phyloP scores from a whole-genome alignment of 352 stramenopile genomes.

The Pythium sukuiense region DNA sequence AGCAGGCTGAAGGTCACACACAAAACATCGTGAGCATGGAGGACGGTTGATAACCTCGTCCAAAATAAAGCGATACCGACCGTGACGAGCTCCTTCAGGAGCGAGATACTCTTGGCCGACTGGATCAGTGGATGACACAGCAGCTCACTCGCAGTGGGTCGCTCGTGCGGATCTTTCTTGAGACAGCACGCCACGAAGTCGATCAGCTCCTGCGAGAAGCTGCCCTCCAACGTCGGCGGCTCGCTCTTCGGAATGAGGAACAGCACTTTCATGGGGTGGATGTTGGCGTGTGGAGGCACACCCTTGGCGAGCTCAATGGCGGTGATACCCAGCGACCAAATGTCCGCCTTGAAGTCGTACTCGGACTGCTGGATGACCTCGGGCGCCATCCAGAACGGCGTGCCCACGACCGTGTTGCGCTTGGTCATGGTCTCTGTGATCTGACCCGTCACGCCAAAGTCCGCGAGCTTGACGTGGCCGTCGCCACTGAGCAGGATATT shows the following conservation, averaged over 20 bases:
- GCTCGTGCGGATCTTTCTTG: constrained; percentile 82
- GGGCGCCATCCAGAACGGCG: constrained; percentile 92
- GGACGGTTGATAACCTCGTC: no score
- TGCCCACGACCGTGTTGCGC: constrained; percentile 87
- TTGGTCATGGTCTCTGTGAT: constrained; percentile 89
- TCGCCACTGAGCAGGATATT: constrained; percentile 73
- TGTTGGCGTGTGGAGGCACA: constrained; percentile 74
- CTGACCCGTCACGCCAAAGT: constrained; percentile 90
- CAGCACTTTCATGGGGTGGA: constrained; percentile 87
- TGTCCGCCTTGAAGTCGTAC: constrained; percentile 82
- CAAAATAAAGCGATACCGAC: constrained; percentile 8
- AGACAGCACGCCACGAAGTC: constrained; percentile 92
- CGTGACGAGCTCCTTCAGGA: constrained; percentile 71
- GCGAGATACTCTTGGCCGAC: constrained; percentile 63
- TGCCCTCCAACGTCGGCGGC: constrained; percentile 78
- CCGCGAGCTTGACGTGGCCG: constrained; percentile 76
- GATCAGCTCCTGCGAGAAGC: constrained; percentile 72
- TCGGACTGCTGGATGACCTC: constrained; percentile 89
- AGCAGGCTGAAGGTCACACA: background rate
- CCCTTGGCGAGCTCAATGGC: constrained; percentile 89
- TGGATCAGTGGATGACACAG: constrained; percentile 87
- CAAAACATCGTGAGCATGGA: no score
- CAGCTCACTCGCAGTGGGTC: constrained; percentile 82
- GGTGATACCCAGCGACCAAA: constrained; percentile 88
- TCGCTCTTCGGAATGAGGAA: constrained; percentile 88